Evolutionary conservation across 2,329 filamentous ascomycete species (phyloP), one percentile per base, ranked within the genome.

Genomic region (Fusarium compactum): DNA sequence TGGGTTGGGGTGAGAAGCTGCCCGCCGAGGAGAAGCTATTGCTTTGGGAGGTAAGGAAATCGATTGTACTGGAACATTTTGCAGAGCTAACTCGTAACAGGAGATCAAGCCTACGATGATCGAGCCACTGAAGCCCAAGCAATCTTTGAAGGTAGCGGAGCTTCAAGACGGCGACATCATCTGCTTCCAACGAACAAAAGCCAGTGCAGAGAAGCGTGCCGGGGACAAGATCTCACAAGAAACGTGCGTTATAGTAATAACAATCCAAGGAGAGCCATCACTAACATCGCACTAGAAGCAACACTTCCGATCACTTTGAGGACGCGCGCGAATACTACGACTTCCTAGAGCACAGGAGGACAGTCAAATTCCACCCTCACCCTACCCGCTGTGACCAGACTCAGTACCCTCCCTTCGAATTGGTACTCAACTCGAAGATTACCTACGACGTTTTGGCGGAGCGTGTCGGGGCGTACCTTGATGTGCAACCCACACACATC

Each of bases 101-200:
- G 96, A 99, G 83, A 98, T 99, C 82, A 99, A 98, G 82, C 94
- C 95, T 54, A 93, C 90, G 65, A 98, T 98, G 95, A 97, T 99
- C 72, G 97, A 99, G 78, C 87, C 89, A 9, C 91, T 99, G 84
- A 98, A 98, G 81, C 88, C 91, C 0, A 98, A 97, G 82, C 90
- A 94, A 77, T 94, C 94, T 0, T 86, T 99, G 64, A 92, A 94
- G 71, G 90, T 93, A 64, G 96, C 96, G 3, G 97, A 99, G 79
- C 92, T 99, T 25, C 95, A 98, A 78, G 95, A 99, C 75, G 96
- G 96, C 51, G 96, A 99, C 77, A 97, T 99, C 72, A 90, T 99
- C 60, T 97, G 95, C 77, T 98, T 98, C 82, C 96, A 99, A 79
- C 88, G 89, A 64, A 83, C 86, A 27, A 81, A 86, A 76, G 78